These are phyloP conservation scores for Zoysia pacifica DNA, from an alignment of 176 grass and related monocot species.

Conservation along the genomic window DNA sequence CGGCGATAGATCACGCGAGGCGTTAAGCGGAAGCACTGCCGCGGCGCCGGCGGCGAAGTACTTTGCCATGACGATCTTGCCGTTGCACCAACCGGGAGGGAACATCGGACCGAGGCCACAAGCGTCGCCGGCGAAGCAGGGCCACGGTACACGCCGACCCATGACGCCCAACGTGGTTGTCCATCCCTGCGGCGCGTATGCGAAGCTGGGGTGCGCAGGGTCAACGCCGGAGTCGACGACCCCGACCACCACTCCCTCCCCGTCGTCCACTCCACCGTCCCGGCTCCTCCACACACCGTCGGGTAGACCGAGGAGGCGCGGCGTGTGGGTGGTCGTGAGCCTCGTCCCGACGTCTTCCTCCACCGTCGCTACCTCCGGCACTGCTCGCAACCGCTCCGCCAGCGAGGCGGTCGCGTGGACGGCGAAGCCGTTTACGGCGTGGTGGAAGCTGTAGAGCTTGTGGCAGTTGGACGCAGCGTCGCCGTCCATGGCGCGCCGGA, in stretches of 20 bases:
- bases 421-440: slow-evolving; percentile 67
- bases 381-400: slow-evolving; percentile 42
- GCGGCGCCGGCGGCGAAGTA: slow-evolving; percentile 52
- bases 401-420: slow-evolving; percentile 48
- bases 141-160: neutral
- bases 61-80: slow-evolving; percentile 64
- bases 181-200: slow-evolving; percentile 13
- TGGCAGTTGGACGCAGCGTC: slow-evolving; percentile 2
- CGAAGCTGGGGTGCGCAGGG: slow-evolving; percentile 60
- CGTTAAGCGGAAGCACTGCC: slow-evolving; percentile 47
- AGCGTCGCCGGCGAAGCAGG: neutral
- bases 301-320: slow-evolving; percentile 50
- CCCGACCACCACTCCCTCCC: slow-evolving; percentile 59
- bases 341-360: slow-evolving; percentile 53
- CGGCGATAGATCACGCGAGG: slow-evolving; percentile 55
- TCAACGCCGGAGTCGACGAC: slow-evolving; percentile 70
- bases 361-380: slow-evolving; percentile 43
- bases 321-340: slow-evolving; percentile 69
- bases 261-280: neutral
- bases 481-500: slow-evolving; percentile 38
- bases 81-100: slow-evolving; percentile 58
- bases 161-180: neutral
- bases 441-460: slow-evolving; percentile 70
- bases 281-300: slow-evolving; percentile 29
- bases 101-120: slow-evolving; percentile 42